Evolutionary conservation across 257 asterid genomes (phyloP).

Genomic region (Plantago elongata): DNA sequence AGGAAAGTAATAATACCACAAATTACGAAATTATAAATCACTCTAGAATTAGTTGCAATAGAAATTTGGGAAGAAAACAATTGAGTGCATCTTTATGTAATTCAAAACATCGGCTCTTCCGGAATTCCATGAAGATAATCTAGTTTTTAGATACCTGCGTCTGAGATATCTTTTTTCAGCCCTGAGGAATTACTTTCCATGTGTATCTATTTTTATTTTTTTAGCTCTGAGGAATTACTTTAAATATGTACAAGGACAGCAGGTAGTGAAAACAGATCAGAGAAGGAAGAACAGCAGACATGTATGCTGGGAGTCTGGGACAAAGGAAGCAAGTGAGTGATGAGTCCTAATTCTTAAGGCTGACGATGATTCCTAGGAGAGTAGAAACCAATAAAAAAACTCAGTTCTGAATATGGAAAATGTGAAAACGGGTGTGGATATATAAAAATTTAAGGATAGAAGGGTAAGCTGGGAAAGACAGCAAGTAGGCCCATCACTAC

Average conservation of each 20-base stretch:
- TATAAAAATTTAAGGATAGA: constrained; percentile 25
- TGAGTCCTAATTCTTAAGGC: constrained; percentile 31
- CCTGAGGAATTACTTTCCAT: not conserved
- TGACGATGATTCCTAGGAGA: constrained; percentile 19
- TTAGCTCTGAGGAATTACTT: not conserved
- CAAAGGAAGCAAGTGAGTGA: constrained; percentile 21
- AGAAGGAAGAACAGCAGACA: not conserved
- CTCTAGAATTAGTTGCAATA: too few relatives aligned
- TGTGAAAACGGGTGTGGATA: constrained; percentile 22
- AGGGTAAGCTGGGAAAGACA: constrained; percentile 19
- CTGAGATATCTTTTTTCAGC: constrained; percentile 14
- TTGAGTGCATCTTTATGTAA: too few relatives aligned
- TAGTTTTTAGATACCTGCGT: constrained; percentile 16
- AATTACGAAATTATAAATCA: too few relatives aligned
- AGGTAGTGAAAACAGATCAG: not conserved
- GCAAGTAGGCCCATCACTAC: constrained; percentile 12
- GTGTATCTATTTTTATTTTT: too few relatives aligned
- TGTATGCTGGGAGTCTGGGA: not conserved
- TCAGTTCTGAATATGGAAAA: not conserved
- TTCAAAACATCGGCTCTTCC: too few relatives aligned
- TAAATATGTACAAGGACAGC: too few relatives aligned
- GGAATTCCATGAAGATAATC: too few relatives aligned
- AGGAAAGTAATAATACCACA: too few relatives aligned
- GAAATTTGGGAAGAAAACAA: too few relatives aligned
- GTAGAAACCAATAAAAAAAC: constrained; percentile 18